Percentiles rank a stretch among this genome's conserved stretches.
Conservation (phyloP, 495 filamentous ascomycete genomes). For the Pyronema omphalodes region DNA sequence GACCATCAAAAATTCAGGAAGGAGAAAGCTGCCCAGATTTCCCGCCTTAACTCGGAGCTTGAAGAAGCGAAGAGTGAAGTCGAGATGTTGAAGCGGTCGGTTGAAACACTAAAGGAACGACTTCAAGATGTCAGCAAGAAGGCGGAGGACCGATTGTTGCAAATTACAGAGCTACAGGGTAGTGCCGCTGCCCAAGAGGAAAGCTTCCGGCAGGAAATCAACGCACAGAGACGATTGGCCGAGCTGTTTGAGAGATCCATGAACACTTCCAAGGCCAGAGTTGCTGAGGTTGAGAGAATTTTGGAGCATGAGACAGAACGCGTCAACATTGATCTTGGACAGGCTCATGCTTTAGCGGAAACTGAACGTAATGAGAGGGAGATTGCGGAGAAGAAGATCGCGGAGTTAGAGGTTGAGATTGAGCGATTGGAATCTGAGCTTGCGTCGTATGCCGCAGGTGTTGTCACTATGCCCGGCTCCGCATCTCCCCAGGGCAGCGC, state of each 20-base stretch:
- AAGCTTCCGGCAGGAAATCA: conserved; percentile 63
- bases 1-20: conserved; percentile 84
- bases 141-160: conserved; percentile 60
- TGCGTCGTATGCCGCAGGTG: conserved; percentile 18
- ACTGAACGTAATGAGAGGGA: conserved; percentile 57
- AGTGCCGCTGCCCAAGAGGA: conserved; percentile 59
- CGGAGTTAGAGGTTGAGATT: conserved; percentile 40
- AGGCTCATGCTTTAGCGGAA: conserved; percentile 60
- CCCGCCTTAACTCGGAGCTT: conserved; percentile 70
- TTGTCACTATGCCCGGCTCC: conserved; percentile 22
- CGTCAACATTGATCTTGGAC: conserved; percentile 60
- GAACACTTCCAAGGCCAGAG: conserved; percentile 55
- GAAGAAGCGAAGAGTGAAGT: conserved; percentile 62
- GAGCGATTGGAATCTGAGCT: conserved; percentile 20
- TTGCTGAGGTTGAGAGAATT: conserved; percentile 61
- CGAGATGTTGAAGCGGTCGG: conserved; percentile 57
- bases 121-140: conserved; percentile 72
- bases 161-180: conserved; percentile 70
- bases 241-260: conserved; percentile 72
- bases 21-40: conserved; percentile 72
- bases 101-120: conserved; percentile 59
- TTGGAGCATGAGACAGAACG: conserved; percentile 66
- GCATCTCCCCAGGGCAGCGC: conserved; percentile 36
- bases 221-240: conserved; percentile 58
- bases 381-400: conserved; percentile 46